Percentiles rank a stretch among this genome's conserved stretches.
Evolutionary conservation across 164 flowering plant species (phyloP).

Genomic region (Vitis rupestris): DNA sequence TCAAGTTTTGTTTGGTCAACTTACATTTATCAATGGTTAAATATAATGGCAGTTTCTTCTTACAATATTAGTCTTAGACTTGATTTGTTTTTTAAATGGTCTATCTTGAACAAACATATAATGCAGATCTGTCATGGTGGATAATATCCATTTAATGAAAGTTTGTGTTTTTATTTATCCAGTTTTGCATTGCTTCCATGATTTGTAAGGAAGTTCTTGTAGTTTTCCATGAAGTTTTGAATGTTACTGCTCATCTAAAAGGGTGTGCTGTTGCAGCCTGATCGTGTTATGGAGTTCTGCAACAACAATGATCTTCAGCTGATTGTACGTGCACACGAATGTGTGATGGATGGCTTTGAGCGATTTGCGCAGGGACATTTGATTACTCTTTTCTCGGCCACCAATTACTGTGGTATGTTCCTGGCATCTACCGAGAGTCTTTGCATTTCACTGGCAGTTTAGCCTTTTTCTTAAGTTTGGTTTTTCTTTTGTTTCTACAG

Average conservation of each 20-base stretch:
- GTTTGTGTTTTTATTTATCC: background rate
- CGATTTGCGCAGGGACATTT: constrained; percentile 99
- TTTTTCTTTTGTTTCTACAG: constrained; percentile 32
- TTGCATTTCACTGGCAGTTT: constrained; percentile 5
- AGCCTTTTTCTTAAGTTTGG: background rate
- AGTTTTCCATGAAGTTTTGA: too few species aligned
- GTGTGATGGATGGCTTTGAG: constrained; percentile 99
- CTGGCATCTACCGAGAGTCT: background rate
- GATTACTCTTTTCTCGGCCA: constrained; percentile 97
- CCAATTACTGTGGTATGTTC: constrained; percentile 92
- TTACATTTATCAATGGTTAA: too few species aligned
- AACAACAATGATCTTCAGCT: constrained; percentile 97
- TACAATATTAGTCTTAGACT: background rate
- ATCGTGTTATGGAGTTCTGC: constrained; percentile 99
- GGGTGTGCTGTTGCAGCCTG: constrained; percentile 71
- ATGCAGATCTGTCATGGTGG: background rate
- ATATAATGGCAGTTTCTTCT: background rate
- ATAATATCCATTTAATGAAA: background rate
- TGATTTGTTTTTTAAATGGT: background rate
- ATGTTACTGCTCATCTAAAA: background rate
- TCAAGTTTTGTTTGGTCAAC: too few species aligned
- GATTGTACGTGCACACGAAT: constrained; percentile 98
- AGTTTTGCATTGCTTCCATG: background rate
- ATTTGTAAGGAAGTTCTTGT: too few species aligned
- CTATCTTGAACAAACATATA: background rate